Percentiles rank a stretch among this genome's conserved stretches.
These are phyloP conservation scores for Boletus rufocinnamomeus DNA, from an alignment of 768 basidiomycete genomes.

Conservation along the genomic window DNA sequence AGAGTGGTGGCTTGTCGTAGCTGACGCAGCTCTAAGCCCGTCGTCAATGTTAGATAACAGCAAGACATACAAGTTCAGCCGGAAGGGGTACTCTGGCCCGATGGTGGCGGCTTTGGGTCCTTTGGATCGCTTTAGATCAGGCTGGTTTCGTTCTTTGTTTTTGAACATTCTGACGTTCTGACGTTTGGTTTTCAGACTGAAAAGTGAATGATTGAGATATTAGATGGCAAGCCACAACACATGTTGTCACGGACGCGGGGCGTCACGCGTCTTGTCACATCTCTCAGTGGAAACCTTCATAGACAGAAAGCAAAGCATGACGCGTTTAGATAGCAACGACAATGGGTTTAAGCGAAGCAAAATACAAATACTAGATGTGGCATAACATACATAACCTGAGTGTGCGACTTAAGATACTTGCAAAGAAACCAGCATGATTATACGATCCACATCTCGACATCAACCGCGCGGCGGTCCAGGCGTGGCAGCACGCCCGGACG, in stretches of 20 bases:
- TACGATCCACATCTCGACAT: slow-evolving; percentile 6
- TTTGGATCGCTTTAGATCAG: slow-evolving; percentile 2
- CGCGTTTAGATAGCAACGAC: slow-evolving; percentile 22
- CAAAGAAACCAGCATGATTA: slow-evolving; percentile 4
- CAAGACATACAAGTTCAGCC: slow-evolving; percentile 75
- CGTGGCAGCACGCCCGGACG: slow-evolving; percentile 30
- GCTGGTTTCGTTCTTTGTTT: slow-evolving; percentile 12
- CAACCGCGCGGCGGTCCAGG: slow-evolving; percentile 27
- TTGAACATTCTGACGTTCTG: slow-evolving; percentile 23
- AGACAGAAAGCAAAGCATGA: background rate
- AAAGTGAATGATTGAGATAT: background rate
- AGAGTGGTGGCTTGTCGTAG: slow-evolving; percentile 82
- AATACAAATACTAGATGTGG: slow-evolving; percentile 30
- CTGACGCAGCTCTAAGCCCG: slow-evolving; percentile 42
- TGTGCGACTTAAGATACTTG: slow-evolving; percentile 28
- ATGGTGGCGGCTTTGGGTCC: background rate
- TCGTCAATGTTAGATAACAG: background rate
- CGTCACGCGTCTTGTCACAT: slow-evolving; percentile 30
- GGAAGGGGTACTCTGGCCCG: slow-evolving; percentile 53
- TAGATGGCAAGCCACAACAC: background rate
- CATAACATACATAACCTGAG: slow-evolving; percentile 33
- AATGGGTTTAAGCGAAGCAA: slow-evolving; percentile 12
- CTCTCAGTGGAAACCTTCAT: background rate
- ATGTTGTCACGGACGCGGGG: slow-evolving; percentile 25
- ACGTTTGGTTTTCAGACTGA: background rate